Evolutionary conservation across 192 early-diverging fungal species (phyloP).

Genomic region (Coemansia sp.): DNA sequence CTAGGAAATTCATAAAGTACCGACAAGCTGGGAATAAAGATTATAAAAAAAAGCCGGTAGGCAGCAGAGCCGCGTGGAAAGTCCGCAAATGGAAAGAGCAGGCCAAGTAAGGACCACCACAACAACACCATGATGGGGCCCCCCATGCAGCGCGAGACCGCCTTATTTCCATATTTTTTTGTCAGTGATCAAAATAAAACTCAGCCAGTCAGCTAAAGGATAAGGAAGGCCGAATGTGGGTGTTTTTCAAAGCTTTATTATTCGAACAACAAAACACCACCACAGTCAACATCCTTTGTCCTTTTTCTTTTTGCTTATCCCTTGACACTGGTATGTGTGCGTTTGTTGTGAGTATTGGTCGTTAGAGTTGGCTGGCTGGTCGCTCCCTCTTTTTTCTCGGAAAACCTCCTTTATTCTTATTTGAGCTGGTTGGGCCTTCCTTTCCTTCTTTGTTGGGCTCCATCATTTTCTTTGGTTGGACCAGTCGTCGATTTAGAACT

Average conservation of each 20-base stretch:
- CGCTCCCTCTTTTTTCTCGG: not conserved
- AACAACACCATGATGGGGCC: too few species aligned
- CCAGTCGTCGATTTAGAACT: too few species aligned
- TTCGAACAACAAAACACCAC: not conserved
- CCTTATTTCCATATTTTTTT: not conserved
- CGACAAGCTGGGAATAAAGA: not conserved
- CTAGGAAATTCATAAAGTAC: not conserved
- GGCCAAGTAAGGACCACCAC: not conserved
- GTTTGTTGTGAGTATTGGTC: constrained; percentile 1
- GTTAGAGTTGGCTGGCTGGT: not conserved
- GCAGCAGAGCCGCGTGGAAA: too few species aligned
- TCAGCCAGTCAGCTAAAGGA: not conserved
- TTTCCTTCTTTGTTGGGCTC: not conserved
- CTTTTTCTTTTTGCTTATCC: not conserved
- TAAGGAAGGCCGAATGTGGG: not conserved
- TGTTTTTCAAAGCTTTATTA: not conserved
- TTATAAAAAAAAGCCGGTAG: not conserved
- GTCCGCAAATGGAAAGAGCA: not conserved
- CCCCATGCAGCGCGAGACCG: not conserved
- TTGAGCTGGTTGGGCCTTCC: not conserved
- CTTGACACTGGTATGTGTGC: not conserved
- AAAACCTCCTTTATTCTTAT: not conserved
- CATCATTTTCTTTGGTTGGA: constrained; percentile 5
- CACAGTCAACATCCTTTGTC: not conserved
- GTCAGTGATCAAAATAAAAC: not conserved